Conservation (phyloP, 768 basidiomycete genomes). For the Lactarius hatsudake region DNA sequence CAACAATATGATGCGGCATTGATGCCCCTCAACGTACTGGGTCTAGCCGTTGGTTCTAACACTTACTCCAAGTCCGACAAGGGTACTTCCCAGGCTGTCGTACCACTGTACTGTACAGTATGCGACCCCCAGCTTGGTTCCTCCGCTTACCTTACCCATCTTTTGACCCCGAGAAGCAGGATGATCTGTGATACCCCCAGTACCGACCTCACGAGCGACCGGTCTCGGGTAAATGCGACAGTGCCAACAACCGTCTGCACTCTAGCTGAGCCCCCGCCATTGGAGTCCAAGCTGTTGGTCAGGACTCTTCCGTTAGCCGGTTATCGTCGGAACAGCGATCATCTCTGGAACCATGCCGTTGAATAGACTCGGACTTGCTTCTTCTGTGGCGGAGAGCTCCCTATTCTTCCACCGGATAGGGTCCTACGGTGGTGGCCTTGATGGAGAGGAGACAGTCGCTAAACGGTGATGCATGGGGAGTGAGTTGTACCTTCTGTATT, state of each 20-base stretch:
- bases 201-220: background rate
- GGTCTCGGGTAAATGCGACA: background rate
- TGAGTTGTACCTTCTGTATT: no score
- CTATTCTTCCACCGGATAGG: background rate
- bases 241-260: background rate
- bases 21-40: no score
- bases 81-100: background rate
- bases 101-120: no score
- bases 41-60: no score
- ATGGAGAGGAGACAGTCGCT: no score
- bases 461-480: no score
- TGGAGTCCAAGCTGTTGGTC: background rate
- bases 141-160: background rate
- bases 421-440: background rate
- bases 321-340: background rate
- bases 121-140: background rate
- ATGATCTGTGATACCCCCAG: background rate
- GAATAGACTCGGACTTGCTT: no score
- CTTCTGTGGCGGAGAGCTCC: background rate
- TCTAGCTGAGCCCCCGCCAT: background rate
- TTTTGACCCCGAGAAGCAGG: background rate
- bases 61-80: background rate
- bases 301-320: background rate
- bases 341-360: no score
- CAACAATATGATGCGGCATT: background rate